phyloP scores from a whole-genome alignment of 2,329 filamentous ascomycete species.

The Aspergillus arachidicola region DNA sequence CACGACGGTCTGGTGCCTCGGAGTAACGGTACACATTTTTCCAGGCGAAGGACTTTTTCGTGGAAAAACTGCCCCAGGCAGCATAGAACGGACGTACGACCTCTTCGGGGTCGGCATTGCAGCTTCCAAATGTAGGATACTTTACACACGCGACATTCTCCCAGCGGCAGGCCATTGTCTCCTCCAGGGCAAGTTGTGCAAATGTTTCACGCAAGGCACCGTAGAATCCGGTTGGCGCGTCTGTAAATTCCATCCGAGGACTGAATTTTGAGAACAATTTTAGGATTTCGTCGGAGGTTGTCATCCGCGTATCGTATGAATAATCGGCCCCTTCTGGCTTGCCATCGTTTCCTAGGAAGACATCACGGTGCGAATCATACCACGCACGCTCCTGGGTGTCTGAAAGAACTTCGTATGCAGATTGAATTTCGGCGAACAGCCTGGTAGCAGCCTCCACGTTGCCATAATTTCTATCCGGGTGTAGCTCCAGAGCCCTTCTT shows the following conservation, averaged over 20 bases:
- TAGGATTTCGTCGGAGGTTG: slow-evolving; percentile 77
- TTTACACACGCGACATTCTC: slow-evolving; percentile 62
- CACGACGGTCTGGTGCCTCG: slow-evolving; percentile 82
- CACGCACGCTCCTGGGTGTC: slow-evolving; percentile 94
- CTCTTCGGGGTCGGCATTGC: slow-evolving; percentile 73
- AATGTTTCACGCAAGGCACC: slow-evolving; percentile 77
- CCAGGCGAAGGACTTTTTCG: slow-evolving; percentile 85
- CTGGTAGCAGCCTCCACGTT: slow-evolving; percentile 81
- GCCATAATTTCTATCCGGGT: slow-evolving; percentile 90
- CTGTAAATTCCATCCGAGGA: slow-evolving; percentile 74
- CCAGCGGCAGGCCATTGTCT: slow-evolving; percentile 73
- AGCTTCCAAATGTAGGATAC: slow-evolving; percentile 82
- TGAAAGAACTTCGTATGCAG: slow-evolving; percentile 93
- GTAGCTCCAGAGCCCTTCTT: slow-evolving; percentile 85
- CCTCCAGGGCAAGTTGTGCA: slow-evolving; percentile 76
- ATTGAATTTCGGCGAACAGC: slow-evolving; percentile 87
- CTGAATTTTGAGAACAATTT: slow-evolving; percentile 79
- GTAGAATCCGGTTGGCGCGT: slow-evolving; percentile 82
- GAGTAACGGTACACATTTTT: slow-evolving; percentile 80
- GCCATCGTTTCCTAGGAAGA: slow-evolving; percentile 71
- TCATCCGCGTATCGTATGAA: slow-evolving; percentile 72
- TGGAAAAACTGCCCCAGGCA: slow-evolving; percentile 78
- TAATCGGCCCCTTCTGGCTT: slow-evolving; percentile 53
- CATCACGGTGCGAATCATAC: slow-evolving; percentile 93
- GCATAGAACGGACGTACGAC: slow-evolving; percentile 80